These are phyloP conservation scores for Teratosphaeria epicoccoides DNA, from an alignment of 2,329 filamentous ascomycete genomes.

Conservation along the genomic window DNA sequence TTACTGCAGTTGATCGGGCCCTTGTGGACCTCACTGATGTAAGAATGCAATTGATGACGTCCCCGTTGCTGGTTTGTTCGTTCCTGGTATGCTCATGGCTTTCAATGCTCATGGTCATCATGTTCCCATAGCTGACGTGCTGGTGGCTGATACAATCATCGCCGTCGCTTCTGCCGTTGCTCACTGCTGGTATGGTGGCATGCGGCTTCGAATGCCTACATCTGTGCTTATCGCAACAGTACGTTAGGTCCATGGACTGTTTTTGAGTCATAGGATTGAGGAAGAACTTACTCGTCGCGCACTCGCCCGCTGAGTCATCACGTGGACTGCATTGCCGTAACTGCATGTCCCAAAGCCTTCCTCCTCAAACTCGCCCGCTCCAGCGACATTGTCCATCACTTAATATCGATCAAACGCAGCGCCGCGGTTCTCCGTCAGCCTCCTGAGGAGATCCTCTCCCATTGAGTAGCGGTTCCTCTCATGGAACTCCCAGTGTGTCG, in stretches of 20 bases:
- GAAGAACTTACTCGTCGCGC: background rate
- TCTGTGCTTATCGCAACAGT: background rate
- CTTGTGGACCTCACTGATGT: background rate
- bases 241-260: background rate
- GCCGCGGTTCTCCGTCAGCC: background rate
- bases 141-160: no score
- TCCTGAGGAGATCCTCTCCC: background rate
- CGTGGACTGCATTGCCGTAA: background rate
- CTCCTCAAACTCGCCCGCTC: background rate
- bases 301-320: background rate
- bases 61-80: background rate
- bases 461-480: background rate
- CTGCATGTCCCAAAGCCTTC: background rate
- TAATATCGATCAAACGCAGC: background rate
- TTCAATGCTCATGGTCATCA: background rate
- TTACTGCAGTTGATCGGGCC: background rate
- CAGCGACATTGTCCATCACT: background rate
- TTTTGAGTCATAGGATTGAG: background rate
- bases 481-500: background rate
- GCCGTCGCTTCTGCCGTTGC: background rate
- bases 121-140: background rate
- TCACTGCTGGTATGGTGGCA: background rate
- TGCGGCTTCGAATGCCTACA: background rate
- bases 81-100: background rate
- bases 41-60: background rate